Percentiles rank a stretch among this genome's conserved stretches.
Conservation (phyloP, 176 grass and related monocot genomes). For the Oryza meyeriana region DNA sequence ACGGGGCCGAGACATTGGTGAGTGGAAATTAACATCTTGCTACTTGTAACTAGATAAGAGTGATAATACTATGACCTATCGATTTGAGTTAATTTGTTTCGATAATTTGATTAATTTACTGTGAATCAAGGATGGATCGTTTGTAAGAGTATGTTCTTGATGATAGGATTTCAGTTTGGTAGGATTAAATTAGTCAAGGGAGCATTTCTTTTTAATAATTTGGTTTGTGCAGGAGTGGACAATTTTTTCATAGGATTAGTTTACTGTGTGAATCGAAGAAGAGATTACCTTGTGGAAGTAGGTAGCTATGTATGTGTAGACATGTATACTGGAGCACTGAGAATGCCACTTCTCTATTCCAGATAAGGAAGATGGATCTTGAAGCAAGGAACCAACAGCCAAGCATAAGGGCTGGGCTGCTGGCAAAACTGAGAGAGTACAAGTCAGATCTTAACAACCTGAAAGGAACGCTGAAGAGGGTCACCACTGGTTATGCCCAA, state of each 20-base stretch:
- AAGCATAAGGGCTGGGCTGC: slow-evolving; percentile 67
- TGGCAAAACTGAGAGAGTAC: slow-evolving; percentile 91
- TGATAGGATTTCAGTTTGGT: neutral
- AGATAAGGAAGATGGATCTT: slow-evolving; percentile 99
- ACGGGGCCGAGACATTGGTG: slow-evolving; percentile 82
- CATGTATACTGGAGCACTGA: neutral
- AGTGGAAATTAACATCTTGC: neutral
- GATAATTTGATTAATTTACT: neutral
- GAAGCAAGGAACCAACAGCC: slow-evolving; percentile 93
- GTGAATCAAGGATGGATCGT: neutral
- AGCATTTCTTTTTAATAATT: neutral
- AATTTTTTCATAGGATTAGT: neutral
- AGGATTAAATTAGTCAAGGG: neutral
- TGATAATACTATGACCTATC: neutral
- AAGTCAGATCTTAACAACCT: slow-evolving; percentile 94
- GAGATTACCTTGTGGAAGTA: neutral
- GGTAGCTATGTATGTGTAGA: neutral
- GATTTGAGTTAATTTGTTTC: neutral
- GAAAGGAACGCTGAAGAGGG: slow-evolving; percentile 73
- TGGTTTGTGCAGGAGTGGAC: neutral
- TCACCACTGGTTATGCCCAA: slow-evolving; percentile 44
- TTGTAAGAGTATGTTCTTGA: neutral
- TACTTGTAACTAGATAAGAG: neutral
- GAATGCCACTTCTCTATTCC: slow-evolving; percentile 7
- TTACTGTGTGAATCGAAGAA: neutral